Evolutionary conservation across 768 basidiomycete species (phyloP), one percentile per base, ranked within the genome.

Genomic region (Rhizopogon vulgaris): DNA sequence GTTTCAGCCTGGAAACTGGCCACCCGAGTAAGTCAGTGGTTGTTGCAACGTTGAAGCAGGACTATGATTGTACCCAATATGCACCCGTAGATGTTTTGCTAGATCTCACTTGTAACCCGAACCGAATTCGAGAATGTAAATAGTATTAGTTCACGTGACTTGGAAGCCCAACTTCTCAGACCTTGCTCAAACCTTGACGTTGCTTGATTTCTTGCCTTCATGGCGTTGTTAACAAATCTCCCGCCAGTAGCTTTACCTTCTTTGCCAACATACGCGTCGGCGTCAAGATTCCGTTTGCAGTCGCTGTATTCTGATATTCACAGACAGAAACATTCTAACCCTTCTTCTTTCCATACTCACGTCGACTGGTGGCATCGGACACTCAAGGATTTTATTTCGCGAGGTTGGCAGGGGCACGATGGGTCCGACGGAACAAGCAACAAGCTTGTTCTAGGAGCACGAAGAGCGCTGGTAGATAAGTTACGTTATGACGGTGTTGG

Each of bases 221-320:
- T 68, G 61, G 60, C 59, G 22, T 53, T 34, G 30, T 14, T 61
- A 28, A 40, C 42, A 3, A 37, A 52, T 27, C 30, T 50, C 12
- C 41, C 32, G 14, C 45, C 41, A 6, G 41, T 22, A 32, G 25
- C 28, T 34, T 57, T 71, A 11, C 49, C 66, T 49, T 57, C 62
- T 2, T 63, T 64, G 11, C 49, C 64, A 49, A 61, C 61, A 17
- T 69, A 67, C 12, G 55, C 58, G 11, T 60, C 63, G 9, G 69
- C 60, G 3, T 65, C 70, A 14, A 67, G 60, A 9, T 60, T 78
- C 22, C 82, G 89, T 7, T 73, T 91, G 0, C 83, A 87, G 55
- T 82, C 92, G 0, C 74, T 97, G 6, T 97, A 94, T 69, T 87
- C 93, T 7, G 92, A 94, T 62, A 83, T 94, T 52, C 82, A 88